phyloP scores from a whole-genome alignment of 2,329 filamentous ascomycete species.

The Microdochium nivale region DNA sequence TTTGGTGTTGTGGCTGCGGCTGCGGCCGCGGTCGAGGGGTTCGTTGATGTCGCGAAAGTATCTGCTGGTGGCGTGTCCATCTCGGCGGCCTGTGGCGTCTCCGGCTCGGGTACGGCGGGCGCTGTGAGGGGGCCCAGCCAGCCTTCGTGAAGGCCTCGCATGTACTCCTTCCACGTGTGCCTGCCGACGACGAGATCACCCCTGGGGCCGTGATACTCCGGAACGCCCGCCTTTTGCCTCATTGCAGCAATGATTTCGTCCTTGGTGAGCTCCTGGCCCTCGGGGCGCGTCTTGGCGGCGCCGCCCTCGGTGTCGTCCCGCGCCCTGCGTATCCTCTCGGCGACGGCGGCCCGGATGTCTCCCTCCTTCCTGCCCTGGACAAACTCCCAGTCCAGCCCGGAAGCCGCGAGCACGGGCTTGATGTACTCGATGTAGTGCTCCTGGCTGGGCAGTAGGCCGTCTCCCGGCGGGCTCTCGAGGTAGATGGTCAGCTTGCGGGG shows the following conservation, averaged over 20 bases:
- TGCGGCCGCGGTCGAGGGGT: conserved; percentile 2
- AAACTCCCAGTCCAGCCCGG: conserved; percentile 92
- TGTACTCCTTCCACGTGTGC: conserved; percentile 96
- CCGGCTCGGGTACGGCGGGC: conserved; percentile 32
- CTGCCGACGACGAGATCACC: conserved; percentile 87
- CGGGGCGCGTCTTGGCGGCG: conserved; percentile 23
- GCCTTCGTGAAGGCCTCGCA: conserved; percentile 87
- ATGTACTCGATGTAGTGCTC: conserved; percentile 95
- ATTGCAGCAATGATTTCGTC: conserved; percentile 55
- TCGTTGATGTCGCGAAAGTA: conserved; percentile 10
- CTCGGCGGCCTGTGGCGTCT: conserved; percentile 13
- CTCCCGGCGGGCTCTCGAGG: conserved; percentile 76
- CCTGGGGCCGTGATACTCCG: conserved; percentile 61
- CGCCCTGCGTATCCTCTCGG: conserved; percentile 74
- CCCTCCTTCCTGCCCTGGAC: conserved; percentile 86
- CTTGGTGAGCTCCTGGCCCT: conserved; percentile 40
- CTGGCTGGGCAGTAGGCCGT: conserved; percentile 74
- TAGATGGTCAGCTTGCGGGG: conserved; percentile 81
- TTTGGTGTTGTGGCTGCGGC: not conserved
- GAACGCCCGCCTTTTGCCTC: conserved; percentile 57
- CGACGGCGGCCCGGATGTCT: conserved; percentile 80
- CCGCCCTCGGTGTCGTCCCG: conserved; percentile 40
- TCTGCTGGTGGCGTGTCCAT: conserved; percentile 17
- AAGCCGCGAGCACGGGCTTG: conserved; percentile 84
- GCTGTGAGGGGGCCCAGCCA: conserved; percentile 81